Base-by-base conservation (phyloP, 768 basidiomycete genomes). In the Rickenella mellea region DNA sequence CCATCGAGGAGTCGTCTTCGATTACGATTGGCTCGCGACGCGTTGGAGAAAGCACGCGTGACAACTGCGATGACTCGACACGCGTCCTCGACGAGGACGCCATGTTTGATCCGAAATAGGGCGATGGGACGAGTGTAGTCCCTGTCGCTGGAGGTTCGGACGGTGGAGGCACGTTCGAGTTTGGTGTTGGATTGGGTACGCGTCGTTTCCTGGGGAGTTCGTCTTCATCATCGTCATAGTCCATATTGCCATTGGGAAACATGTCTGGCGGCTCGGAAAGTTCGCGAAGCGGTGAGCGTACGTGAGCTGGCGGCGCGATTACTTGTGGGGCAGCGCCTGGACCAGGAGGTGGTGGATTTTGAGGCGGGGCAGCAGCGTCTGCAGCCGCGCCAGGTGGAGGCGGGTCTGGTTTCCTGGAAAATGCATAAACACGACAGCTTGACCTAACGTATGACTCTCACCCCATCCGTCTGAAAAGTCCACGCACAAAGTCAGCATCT, bases 401-500 rank as follows among this genome's bases (percentile, higher is more conserved):
- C 25, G 42, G 39, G 22, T 31, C 41, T 15, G 42, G 47, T 36
- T 14, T 27, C 33, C 33, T 36, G 33, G 8, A 7, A 15, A 15
- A 15, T 3, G 10, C 9, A 17, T 19, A 5, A 6, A 6, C 15
- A 14, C 5, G 15, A 10, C 15, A 36, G 15, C 12, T 10, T 9
- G 11, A 17, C 33, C 19, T 19, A 36, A 3, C 11, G 11, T 30
- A 29, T 19, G 38, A 20, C 17, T 42, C 73, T 55, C 58, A 87
- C 91, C 86, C 79, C 55, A 91, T 60, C 42, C 87, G 74, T 29
- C 59, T 53, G 36, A 72, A 70, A 15, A 94, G 66, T 20, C 73
- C 69, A 31, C 70, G 66, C 8, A 76, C 63, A 55, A 96, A 89
- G 41, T 79, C 64, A 1, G 57, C 56, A 22, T 73, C 70, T 40